Base-by-base conservation (phyloP, 139 green algal species). In the Asterochloris erici region DNA sequence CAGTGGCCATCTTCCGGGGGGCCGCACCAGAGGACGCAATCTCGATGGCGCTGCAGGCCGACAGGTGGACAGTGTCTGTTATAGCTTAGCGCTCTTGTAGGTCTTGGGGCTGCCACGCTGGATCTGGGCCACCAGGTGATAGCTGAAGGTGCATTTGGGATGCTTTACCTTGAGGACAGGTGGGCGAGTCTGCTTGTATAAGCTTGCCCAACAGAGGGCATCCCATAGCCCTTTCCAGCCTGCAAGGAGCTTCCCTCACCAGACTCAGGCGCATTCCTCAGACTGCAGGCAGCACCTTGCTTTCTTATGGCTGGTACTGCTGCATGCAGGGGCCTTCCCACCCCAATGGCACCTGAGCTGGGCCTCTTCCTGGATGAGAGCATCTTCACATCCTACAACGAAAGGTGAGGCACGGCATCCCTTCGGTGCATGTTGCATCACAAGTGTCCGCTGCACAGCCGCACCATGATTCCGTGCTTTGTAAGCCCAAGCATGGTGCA, bases 281-380 rank as follows among this genome's bases (percentile, higher is more conserved):
- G 68, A 9, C 23, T 54, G 38, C 38, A 6, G 6, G 38, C 38
- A 54, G 38, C 38, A 54, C 38, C 68, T 73, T 73, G 68, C 68
- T 73, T 23, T 73, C 2, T 54, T 6, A 23, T 73, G 9, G 19
- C 19, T 73, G 19, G 66, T 73, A 24, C 19, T 73, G 23, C 23
- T 73, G 17, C 38, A 54, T 54, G 38, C 38, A 54, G 38, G 38
- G 21, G 71, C 27, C 26, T 81, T 88, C 66, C 85, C 87, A 89
- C 86, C 60, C 95, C 95, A 29, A 93, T 98, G 90, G 95, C 95
- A 17, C 95, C 95, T 4, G 94, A 94, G 79, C 85, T 97, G 66
- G 95, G 95, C 24, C 88, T 98, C 70, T 95, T 97, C 68, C 88
- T 98, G 83, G 89, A 92, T 63, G 91, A 95, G 86, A 91, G 87